Evolutionary conservation across 306 rosid species (phyloP).

Genomic region (Vigna reflexopilosa): DNA sequence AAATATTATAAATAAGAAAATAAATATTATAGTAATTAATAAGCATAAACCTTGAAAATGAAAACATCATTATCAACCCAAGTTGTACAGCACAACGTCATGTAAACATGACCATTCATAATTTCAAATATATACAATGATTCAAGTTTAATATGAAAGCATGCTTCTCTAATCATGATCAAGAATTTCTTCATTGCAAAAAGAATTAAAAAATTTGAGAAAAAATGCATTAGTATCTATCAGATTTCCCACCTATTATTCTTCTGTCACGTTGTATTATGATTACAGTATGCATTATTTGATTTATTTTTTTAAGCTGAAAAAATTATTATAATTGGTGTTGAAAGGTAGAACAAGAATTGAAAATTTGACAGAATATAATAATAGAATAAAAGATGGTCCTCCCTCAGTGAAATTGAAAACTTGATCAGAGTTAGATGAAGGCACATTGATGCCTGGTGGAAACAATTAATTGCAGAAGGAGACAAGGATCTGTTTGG

Average conservation of each 20-base stretch:
- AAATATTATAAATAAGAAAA: no score
- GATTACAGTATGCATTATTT: neutral
- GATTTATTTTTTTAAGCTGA: neutral
- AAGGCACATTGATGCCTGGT: slow-evolving; percentile 24
- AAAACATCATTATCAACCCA: slow-evolving; percentile 18
- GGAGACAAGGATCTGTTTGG: slow-evolving; percentile 28
- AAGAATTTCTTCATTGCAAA: neutral
- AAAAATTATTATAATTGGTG: neutral
- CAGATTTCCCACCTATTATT: neutral
- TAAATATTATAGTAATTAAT: no score
- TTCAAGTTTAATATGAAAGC: slow-evolving; percentile 28
- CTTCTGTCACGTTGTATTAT: neutral
- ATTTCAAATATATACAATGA: slow-evolving; percentile 18
- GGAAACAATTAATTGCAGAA: slow-evolving; percentile 21
- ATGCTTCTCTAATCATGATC: slow-evolving; percentile 1
- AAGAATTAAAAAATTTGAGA: neutral
- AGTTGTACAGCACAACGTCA: slow-evolving; percentile 20
- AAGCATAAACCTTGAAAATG: neutral
- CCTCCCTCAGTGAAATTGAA: slow-evolving; percentile 4
- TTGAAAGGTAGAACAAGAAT: slow-evolving; percentile 6
- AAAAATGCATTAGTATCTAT: neutral
- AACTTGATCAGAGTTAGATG: neutral
- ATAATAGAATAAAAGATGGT: slow-evolving; percentile 23
- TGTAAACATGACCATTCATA: slow-evolving; percentile 8
- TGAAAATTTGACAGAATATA: neutral